Conservation (phyloP, 495 filamentous ascomycete genomes). For the Neurospora sp. region DNA sequence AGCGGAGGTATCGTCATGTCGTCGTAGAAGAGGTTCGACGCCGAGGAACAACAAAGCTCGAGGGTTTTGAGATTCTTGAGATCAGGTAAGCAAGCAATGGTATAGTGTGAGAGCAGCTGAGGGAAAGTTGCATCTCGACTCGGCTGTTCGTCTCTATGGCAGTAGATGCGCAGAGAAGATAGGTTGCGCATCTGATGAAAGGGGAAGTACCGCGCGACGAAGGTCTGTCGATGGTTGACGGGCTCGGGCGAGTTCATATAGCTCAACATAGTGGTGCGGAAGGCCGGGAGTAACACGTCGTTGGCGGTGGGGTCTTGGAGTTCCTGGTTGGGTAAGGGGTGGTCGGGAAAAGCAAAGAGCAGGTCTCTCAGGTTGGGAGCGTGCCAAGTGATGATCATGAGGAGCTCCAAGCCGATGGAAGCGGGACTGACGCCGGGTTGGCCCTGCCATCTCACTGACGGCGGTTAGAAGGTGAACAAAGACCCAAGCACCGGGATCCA, state of each 20-base stretch:
- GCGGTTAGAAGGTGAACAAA: constrained; percentile 7
- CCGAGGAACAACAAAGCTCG: constrained; percentile 21
- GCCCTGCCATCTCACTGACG: constrained; percentile 10
- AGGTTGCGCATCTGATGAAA: constrained; percentile 11
- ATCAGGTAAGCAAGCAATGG: constrained; percentile 9
- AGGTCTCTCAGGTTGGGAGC: constrained; percentile 19
- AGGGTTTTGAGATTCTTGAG: constrained; percentile 20
- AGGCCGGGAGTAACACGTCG: constrained; percentile 4
- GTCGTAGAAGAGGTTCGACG: constrained; percentile 8
- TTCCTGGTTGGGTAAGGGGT: constrained; percentile 3
- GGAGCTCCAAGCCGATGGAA: constrained; percentile 13
- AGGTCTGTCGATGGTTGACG: not conserved
- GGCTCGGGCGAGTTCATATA: constrained; percentile 4
- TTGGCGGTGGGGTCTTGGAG: not conserved
- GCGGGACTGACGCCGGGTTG: not conserved
- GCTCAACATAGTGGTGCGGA: constrained; percentile 9
- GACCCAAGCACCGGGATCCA: not conserved
- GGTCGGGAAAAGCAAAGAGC: constrained; percentile 21
- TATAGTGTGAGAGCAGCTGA: constrained; percentile 18
- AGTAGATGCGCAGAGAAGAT: constrained; percentile 22
- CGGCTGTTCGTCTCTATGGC: constrained; percentile 19
- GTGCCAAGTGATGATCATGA: constrained; percentile 12
- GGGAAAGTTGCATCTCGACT: constrained; percentile 14
- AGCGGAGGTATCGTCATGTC: constrained; percentile 12
- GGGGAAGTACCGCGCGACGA: constrained; percentile 9